Evolutionary conservation across 208 protist genomes (phyloP).

Genomic region (Tritrichomonas musculus): DNA sequence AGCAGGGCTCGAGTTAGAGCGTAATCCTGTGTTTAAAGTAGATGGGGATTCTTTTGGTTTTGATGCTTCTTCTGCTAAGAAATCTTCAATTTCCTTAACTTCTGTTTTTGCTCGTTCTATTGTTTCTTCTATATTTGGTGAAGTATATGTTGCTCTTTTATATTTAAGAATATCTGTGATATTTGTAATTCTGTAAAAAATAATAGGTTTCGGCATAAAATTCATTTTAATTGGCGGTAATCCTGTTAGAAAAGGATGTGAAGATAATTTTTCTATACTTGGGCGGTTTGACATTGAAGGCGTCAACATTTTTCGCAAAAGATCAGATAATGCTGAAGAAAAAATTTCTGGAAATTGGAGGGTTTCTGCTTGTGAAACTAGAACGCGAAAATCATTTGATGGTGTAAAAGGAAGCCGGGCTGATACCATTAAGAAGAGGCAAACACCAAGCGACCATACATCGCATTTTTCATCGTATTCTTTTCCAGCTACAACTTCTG

Average conservation of each 20-base stretch:
- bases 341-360: background rate
- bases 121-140: too few species aligned
- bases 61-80: too few species aligned
- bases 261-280: background rate
- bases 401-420: background rate
- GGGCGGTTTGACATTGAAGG: background rate
- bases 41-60: too few species aligned
- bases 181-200: background rate
- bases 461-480: constrained; percentile 36
- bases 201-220: background rate
- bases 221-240: background rate
- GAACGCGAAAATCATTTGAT: background rate
- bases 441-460: constrained; percentile 35
- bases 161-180: background rate
- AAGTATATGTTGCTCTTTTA: background rate
- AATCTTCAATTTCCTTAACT: too few species aligned
- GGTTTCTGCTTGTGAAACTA: background rate
- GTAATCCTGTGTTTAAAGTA: too few species aligned
- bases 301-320: background rate
- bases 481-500: constrained; percentile 37
- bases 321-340: background rate
- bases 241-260: background rate
- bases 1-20: too few species aligned
- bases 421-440: background rate
- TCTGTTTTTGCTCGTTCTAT: too few species aligned